Base-by-base conservation (phyloP, 352 stramenopile genomes). In the Aphanomyces cochlioides region DNA sequence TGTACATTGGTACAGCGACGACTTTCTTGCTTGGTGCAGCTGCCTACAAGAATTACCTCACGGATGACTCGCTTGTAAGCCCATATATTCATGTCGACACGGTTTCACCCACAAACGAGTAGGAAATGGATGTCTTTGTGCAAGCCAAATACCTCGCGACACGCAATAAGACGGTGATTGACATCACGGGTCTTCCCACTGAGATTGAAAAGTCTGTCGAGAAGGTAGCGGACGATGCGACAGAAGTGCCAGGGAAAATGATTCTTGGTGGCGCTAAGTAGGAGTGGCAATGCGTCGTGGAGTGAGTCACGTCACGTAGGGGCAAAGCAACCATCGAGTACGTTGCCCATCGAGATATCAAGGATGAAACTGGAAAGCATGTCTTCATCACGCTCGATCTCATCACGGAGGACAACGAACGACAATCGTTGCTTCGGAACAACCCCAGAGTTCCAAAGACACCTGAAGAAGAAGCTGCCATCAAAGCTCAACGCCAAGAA, bases 111-210 rank as follows among this genome's bases (percentile, higher is more conserved):
- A 4, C 63, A 21, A 12, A 43, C 54, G 43, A 13, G 36, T 37
- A 70, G 64, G 64, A 60, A 70, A 70, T 37, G 6, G 19, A 61
- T 8, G 47, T 64, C 6, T 70, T 70, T 37, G 10, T 58, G 6
- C 64, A 70, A 61, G 64, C 64, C 48, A 70, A 70, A 50, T 56
- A 70, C 64, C 36, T 56, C 7, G 64, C 64, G 5, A 70, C 28
- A 2, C 64, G 64, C n/a, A 70, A 70, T 41, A 70, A 70, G 39
- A 47, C 53, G 34, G 64, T 70, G 3, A 70, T 70, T 58, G 64
- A 70, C 17, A 12, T 70, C 54, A 70, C 64, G 19, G 64, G 64
- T 8, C 48, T 70, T 28, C 64, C 64, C 7, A 70, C 64, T 7
- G 43, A 45, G 15, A n/a, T 70, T 7, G 36, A 70, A 17, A 70